Evolutionary conservation across 164 flowering plant species (phyloP).

Genomic region (Tetracentron sinense): DNA sequence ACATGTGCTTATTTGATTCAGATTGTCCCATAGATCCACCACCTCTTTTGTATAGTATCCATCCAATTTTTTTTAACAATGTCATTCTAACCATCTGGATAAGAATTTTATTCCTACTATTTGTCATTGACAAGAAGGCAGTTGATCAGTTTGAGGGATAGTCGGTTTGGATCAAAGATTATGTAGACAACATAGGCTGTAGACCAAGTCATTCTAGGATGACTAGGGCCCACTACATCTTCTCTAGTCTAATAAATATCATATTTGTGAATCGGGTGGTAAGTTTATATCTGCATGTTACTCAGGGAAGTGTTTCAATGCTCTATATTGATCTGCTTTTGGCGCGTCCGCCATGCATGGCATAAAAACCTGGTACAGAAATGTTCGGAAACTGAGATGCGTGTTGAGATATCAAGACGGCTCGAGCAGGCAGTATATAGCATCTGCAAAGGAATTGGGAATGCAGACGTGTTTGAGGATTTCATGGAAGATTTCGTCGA

Average conservation of each 20-base stretch:
- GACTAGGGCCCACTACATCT: not conserved
- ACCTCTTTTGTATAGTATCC: too few species aligned
- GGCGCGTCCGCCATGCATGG: conserved; percentile 97
- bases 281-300: conserved; percentile 6
- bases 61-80: too few species aligned
- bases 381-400: too few species aligned
- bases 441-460: conserved; percentile 53
- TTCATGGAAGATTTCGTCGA: conserved; percentile 72
- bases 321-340: conserved; percentile 65
- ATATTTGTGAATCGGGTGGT: not conserved
- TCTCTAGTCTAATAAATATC: not conserved
- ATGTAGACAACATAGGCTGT: not conserved
- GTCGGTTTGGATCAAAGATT: conserved; percentile 5
- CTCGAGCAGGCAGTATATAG: conserved; percentile 55
- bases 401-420: too few species aligned
- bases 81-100: not conserved
- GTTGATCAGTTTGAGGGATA: not conserved
- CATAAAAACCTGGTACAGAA: conserved; percentile 81
- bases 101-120: too few species aligned
- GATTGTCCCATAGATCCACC: too few species aligned
- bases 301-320: conserved; percentile 90
- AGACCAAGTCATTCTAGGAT: not conserved
- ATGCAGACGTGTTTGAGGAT: conserved; percentile 40
- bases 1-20: too few species aligned
- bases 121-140: not conserved